phyloP scores from a whole-genome alignment of 768 basidiomycete species.

The Pulveroboletus ravenelii region DNA sequence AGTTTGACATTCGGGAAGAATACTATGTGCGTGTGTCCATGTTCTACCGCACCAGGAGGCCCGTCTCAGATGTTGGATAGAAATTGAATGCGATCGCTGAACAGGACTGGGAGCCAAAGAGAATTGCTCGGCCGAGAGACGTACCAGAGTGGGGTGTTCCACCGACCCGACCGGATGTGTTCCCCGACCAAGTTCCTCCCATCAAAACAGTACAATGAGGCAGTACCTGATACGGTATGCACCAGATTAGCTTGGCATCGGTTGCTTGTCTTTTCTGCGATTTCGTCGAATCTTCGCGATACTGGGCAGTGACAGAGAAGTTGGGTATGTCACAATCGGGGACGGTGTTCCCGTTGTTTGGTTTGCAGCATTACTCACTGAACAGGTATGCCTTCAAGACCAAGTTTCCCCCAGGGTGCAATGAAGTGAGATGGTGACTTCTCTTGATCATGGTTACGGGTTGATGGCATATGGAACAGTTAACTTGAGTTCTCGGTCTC shows the following conservation, averaged over 20 bases:
- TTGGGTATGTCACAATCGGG: neutral
- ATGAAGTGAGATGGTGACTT: neutral
- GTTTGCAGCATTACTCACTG: neutral
- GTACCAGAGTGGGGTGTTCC: constrained; percentile 93
- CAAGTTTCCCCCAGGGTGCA: too few relatives aligned
- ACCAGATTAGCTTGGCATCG: neutral
- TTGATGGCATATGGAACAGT: too few relatives aligned
- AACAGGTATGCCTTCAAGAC: neutral
- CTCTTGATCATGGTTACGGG: neutral
- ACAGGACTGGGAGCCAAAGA: constrained; percentile 82
- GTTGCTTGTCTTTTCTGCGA: neutral
- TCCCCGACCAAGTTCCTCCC: constrained; percentile 20
- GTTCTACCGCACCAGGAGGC: neutral
- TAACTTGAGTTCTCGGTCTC: too few relatives aligned
- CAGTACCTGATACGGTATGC: neutral
- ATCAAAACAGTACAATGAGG: constrained; percentile 2
- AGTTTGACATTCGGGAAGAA: constrained; percentile 91
- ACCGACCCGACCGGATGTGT: constrained; percentile 40
- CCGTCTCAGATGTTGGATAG: constrained; percentile 23
- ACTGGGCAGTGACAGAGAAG: neutral
- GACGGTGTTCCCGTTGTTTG: neutral
- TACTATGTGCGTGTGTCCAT: constrained; percentile 72
- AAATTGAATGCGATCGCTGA: constrained; percentile 58
- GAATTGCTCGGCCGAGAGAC: constrained; percentile 79
- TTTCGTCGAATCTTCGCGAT: neutral